A percentile compares a stretch with the other conserved stretches of the same genome.
These are phyloP conservation scores for Dacryopinax primogenitus DNA, from an alignment of 768 basidiomycete species.

Conservation along the genomic window DNA sequence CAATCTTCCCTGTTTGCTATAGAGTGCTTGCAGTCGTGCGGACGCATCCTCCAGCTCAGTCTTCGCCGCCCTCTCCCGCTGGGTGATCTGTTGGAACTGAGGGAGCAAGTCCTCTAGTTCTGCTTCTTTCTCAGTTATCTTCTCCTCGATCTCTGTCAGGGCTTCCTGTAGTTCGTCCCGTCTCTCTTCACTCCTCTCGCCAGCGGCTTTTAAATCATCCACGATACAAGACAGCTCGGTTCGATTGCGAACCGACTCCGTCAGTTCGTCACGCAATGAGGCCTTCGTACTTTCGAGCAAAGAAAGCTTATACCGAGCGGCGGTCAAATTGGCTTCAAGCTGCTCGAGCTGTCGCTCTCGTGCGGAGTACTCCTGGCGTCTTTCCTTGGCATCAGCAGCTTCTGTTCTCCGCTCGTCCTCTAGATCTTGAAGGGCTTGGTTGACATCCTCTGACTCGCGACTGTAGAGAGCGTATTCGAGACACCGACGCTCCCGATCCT, in stretches of 20 bases:
- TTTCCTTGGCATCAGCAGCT: constrained; percentile 68
- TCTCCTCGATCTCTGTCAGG: constrained; percentile 43
- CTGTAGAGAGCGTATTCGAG: constrained; percentile 91
- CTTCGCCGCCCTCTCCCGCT: constrained; percentile 34
- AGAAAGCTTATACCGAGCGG: constrained; percentile 56
- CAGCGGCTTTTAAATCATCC: constrained; percentile 57
- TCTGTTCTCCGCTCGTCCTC: constrained; percentile 61
- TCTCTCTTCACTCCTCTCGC: constrained; percentile 49
- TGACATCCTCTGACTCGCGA: constrained; percentile 80
- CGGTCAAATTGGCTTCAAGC: constrained; percentile 58
- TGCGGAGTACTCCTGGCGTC: constrained; percentile 67
- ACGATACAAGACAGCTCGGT: constrained; percentile 81
- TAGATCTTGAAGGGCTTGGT: constrained; percentile 71
- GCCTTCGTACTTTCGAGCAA: constrained; percentile 55
- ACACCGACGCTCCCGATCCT: constrained; percentile 87
- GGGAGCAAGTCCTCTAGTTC: constrained; percentile 54
- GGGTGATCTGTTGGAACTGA: constrained; percentile 44
- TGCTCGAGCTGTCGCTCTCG: constrained; percentile 78
- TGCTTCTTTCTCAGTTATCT: constrained; percentile 49
- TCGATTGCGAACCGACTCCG: constrained; percentile 68
- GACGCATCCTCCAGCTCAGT: constrained; percentile 61
- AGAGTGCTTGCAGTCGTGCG: constrained; percentile 58
- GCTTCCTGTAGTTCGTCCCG: constrained; percentile 54
- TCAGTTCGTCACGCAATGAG: constrained; percentile 70
- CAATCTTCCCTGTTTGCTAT: constrained; percentile 80